A percentile compares a stretch with the other conserved stretches of the same genome.
Evolutionary conservation across 169 alveolate genomes (phyloP).

Genomic region (Besnoitia besnoiti): DNA sequence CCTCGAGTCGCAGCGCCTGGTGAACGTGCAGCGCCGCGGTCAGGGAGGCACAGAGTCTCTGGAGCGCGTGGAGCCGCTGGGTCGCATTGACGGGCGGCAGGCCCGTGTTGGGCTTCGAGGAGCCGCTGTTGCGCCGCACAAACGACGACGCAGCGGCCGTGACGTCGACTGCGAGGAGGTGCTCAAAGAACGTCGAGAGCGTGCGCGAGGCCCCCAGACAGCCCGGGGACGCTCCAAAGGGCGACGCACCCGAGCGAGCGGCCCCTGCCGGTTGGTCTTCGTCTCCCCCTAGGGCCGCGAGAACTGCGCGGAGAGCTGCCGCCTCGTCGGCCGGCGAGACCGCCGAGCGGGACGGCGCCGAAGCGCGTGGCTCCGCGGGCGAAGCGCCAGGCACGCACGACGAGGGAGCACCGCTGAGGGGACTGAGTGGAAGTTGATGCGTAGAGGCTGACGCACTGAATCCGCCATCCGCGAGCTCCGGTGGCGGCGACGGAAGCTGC

Average conservation of each 20-base stretch:
- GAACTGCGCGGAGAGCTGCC: constrained; percentile 8
- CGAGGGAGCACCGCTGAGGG: neutral
- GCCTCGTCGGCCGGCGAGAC: neutral
- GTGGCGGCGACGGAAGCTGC: neutral
- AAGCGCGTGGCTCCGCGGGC: neutral
- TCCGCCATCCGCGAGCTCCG: neutral
- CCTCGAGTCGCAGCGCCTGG: constrained; percentile 11
- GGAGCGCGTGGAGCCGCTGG: neutral
- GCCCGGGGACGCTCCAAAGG: neutral
- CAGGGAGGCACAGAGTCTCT: neutral
- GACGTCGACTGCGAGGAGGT: neutral
- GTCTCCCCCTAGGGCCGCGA: too few species aligned
- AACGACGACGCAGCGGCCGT: neutral
- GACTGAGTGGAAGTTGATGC: neutral
- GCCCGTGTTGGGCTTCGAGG: neutral
- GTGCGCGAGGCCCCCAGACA: neutral
- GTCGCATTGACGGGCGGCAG: neutral
- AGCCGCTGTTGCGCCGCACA: neutral
- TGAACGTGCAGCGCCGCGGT: neutral
- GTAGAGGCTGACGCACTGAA: neutral
- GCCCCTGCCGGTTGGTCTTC: too few species aligned
- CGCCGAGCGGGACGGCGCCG: neutral
- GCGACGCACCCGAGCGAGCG: neutral
- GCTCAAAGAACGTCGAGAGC: neutral
- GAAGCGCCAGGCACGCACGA: neutral